Percentiles rank a stretch among this genome's conserved stretches.
phyloP scores from a whole-genome alignment of 768 basidiomycete genomes.

The Sutorius australiensis region DNA sequence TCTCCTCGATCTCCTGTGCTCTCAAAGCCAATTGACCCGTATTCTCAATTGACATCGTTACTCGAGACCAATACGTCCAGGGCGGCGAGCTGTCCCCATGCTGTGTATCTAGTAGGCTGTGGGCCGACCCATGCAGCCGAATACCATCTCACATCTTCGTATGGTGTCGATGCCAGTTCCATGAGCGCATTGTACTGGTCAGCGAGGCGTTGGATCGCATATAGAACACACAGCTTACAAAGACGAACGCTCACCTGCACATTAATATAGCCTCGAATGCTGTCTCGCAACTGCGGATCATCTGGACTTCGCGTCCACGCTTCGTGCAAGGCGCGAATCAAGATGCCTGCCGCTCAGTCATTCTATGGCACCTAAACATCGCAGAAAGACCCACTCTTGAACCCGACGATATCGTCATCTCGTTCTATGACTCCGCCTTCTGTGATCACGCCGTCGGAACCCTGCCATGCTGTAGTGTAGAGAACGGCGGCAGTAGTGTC shows the following conservation, averaged over 20 bases:
- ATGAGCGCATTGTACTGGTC: conserved; percentile 7
- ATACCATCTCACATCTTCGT: conserved; percentile 2
- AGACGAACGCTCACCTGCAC: conserved; percentile 39
- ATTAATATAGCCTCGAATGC: conserved; percentile 48
- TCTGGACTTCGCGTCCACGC: conserved; percentile 38
- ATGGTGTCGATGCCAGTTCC: conserved; percentile 7
- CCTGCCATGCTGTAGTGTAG: conserved; percentile 46
- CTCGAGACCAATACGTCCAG: conserved; percentile 13
- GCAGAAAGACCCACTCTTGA: conserved; percentile 39
- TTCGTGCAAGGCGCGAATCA: conserved; percentile 47
- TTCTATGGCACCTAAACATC: not conserved
- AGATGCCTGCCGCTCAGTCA: conserved; percentile 30
- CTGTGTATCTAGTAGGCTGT: not conserved
- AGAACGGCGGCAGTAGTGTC: conserved; percentile 38
- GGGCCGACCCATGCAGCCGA: conserved; percentile 11
- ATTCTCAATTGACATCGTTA: conserved; percentile 4
- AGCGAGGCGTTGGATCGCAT: not conserved
- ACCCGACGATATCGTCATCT: conserved; percentile 48
- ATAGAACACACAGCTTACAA: too few species aligned
- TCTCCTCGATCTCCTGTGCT: not conserved
- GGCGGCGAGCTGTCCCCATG: conserved; percentile 12
- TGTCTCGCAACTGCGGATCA: conserved; percentile 36
- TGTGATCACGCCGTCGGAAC: conserved; percentile 47
- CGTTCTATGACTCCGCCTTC: conserved; percentile 41
- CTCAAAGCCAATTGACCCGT: not conserved